A percentile compares a stretch with the other conserved stretches of the same genome.
phyloP scores from a whole-genome alignment of 306 rosid genomes.

The Aeschynomene evenia region DNA sequence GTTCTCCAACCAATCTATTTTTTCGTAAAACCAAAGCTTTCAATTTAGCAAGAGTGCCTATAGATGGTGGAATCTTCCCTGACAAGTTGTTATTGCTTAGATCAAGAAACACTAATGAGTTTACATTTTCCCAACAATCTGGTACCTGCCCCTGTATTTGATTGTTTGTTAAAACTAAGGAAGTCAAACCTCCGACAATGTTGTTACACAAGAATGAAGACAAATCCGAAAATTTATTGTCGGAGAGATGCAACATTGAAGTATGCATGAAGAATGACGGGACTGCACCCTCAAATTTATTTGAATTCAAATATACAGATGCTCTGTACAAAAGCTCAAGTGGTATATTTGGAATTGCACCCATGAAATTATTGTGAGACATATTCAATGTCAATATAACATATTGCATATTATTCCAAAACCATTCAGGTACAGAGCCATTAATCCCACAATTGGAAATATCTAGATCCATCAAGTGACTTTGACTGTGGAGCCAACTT shows the following conservation, averaged over 20 bases:
- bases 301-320: background rate
- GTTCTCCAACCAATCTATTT: conserved; percentile 1
- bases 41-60: background rate
- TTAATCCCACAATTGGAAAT: background rate
- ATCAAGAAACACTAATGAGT: background rate
- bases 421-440: conserved; percentile 1
- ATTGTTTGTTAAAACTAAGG: conserved; percentile 14
- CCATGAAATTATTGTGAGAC: conserved; percentile 5
- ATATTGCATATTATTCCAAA: background rate
- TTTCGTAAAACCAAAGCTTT: background rate
- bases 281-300: conserved; percentile 16
- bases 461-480: fast-evolving
- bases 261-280: background rate
- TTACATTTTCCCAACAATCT: background rate
- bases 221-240: background rate
- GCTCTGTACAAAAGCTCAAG: fast-evolving
- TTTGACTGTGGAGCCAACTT: conserved; percentile 1
- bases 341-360: conserved; percentile 19
- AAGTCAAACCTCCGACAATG: fast-evolving
- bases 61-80: conserved; percentile 7
- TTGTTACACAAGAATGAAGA: background rate
- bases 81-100: conserved; percentile 16
- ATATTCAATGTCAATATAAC: fast-evolving
- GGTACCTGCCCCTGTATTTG: background rate
- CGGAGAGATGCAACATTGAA: background rate